Conservation (phyloP, 1,139 yeast genomes). For the Magnusiomyces suaveolens region DNA sequence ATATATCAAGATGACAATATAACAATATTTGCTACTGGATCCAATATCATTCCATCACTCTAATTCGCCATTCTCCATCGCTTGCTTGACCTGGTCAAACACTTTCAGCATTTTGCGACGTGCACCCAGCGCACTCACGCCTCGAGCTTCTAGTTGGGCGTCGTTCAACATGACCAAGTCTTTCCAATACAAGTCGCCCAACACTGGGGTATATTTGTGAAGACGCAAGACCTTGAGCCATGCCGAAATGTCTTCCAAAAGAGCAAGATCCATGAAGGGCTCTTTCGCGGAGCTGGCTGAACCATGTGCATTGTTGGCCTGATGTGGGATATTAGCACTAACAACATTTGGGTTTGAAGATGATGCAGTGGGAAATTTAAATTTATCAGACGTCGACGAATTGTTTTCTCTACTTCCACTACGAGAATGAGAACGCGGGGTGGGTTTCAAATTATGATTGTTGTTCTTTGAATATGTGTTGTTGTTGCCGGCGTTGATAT, state of each 20-base stretch:
- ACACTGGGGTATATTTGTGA: conserved; percentile 85
- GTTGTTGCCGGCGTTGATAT: background rate
- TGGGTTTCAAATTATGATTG: background rate
- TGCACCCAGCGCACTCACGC: conserved; percentile 92
- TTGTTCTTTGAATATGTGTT: background rate
- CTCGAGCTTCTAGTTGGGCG: conserved; percentile 58
- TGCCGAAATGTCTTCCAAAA: conserved; percentile 59
- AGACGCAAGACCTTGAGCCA: conserved; percentile 85
- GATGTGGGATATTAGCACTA: too few relatives aligned
- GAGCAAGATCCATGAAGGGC: background rate
- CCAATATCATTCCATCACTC: background rate
- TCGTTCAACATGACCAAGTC: conserved; percentile 67
- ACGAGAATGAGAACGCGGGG: background rate
- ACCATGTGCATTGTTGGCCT: too few relatives aligned
- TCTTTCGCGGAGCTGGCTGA: too few relatives aligned
- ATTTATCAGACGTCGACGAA: background rate
- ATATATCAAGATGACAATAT: too few relatives aligned
- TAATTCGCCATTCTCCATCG: conserved; percentile 11
- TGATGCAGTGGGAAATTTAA: background rate
- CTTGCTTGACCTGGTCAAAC: conserved; percentile 65
- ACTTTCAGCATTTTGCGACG: conserved; percentile 86
- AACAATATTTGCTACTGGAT: too few relatives aligned
- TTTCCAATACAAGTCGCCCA: conserved; percentile 69
- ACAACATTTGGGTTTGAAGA: too few relatives aligned
- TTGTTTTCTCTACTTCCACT: background rate